Evolutionary conservation across 768 basidiomycete genomes (phyloP).

Genomic region (Phlegmacium glaucopus): DNA sequence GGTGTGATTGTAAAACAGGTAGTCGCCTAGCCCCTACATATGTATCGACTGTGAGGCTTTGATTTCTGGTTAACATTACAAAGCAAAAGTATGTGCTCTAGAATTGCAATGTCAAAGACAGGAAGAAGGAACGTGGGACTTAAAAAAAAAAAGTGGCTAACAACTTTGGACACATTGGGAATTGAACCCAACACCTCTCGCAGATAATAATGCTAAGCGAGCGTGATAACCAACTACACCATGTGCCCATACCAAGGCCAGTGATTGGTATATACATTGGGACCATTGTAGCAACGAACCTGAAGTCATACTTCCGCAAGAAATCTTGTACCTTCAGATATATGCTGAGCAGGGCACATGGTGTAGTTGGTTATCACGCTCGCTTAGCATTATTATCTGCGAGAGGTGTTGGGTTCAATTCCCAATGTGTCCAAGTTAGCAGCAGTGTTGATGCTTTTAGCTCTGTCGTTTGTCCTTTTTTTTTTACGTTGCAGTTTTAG

Average conservation of each 20-base stretch:
- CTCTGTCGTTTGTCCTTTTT: no score
- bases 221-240: slow-evolving; percentile 25
- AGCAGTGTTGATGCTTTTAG: no score
- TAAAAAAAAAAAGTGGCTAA: no score
- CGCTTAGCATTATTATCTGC: slow-evolving; percentile 17
- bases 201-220: slow-evolving; percentile 17
- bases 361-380: slow-evolving; percentile 25
- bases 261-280: not conserved
- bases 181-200: slow-evolving; percentile 23
- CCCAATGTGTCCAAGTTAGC: slow-evolving; percentile 21
- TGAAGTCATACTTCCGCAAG: not conserved
- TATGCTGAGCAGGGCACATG: no score
- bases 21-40: no score
- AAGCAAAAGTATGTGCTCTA: no score
- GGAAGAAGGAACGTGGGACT: no score
- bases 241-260: slow-evolving; percentile 12
- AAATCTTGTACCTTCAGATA: no score
- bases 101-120: no score
- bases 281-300: not conserved
- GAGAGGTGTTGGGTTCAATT: slow-evolving; percentile 23
- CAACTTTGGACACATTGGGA: slow-evolving; percentile 18
- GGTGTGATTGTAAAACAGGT: no score
- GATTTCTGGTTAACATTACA: no score
- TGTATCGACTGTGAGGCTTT: no score
- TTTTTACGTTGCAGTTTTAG: not conserved